Base-by-base conservation (phyloP, 176 grass and related monocot genomes). In the Cenchrus fungigraminus region DNA sequence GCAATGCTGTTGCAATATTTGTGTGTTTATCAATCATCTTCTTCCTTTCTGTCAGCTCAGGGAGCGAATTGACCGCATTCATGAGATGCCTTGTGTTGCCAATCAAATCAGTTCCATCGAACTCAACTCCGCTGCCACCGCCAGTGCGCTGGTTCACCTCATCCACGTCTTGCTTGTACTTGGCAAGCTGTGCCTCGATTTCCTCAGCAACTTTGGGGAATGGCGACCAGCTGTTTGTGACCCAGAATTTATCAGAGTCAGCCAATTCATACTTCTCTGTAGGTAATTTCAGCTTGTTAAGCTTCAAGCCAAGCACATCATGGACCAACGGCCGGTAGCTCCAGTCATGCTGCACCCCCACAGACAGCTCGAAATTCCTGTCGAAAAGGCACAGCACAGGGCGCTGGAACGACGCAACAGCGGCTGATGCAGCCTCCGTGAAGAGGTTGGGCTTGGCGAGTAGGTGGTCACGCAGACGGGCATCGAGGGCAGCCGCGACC, bases 1-100 rank as follows among this genome's bases (percentile, higher is more conserved):
- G 92, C 83, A 98, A 65, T 8, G 89, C 85, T 37, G 95, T 94
- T 28, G 95, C 95, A 61, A 98, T 93, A 63, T 98, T 95, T 9
- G 87, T 98, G 75, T 98, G 93, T 54, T 98, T 98, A 75, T 98
- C 95, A 32, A 98, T 98, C 77, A 98, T 87, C 77, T 95, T 98
- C 83, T 98, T 98, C 34, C 95, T 77, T 25, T 94, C 93, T 12
- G 95, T 95, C 43, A 98, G 76, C 78, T 98, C 91, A 12, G 95
- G 95, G 2, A 98, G 93, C 8, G 91, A 98, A 81, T 98, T 98
- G 56, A 98, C 93, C 1, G 95, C 93, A 65, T 92, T 95, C 95
- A 95, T 95, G 70, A 98, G 79, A 83, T 95, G 91, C 82, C 93
- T 95, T 5, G 95, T 98, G 85, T 95, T 95, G 43, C 95, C 95